Evolutionary conservation across 768 basidiomycete genomes (phyloP).

Genomic region (Tulasnella sp.): DNA sequence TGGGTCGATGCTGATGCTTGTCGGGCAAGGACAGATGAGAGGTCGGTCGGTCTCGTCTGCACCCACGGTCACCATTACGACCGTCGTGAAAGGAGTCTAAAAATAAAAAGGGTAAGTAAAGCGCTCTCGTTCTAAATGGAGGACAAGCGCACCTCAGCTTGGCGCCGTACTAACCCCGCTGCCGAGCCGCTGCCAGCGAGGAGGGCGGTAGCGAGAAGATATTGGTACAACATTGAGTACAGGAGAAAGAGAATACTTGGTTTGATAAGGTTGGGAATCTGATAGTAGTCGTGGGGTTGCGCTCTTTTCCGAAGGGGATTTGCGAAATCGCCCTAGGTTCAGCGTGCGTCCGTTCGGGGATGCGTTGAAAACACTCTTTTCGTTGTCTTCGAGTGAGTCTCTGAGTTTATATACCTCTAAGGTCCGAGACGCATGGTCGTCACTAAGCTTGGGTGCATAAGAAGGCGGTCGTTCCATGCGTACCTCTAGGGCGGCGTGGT

Average conservation of each 20-base stretch:
- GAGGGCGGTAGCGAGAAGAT: background rate
- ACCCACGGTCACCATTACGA: background rate
- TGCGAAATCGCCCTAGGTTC: background rate
- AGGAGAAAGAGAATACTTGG: background rate
- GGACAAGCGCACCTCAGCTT: background rate
- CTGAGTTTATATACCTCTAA: background rate
- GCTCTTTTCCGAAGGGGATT: background rate
- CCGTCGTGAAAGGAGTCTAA: background rate
- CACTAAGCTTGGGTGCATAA: background rate
- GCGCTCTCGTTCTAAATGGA: background rate
- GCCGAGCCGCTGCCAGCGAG: background rate
- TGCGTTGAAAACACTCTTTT: background rate
- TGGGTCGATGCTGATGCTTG: background rate
- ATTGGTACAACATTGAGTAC: background rate
- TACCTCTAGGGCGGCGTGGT: background rate
- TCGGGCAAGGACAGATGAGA: background rate
- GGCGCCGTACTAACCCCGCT: background rate
- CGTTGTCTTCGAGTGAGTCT: background rate
- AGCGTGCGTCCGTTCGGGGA: background rate
- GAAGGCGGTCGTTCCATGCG: background rate
- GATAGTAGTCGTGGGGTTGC: background rate
- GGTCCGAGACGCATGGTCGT: background rate
- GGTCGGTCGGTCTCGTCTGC: background rate
- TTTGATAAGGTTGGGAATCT: too few species aligned
- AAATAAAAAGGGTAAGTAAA: background rate